phyloP scores from a whole-genome alignment of 1,139 yeast species.

The Yamadazyma membranifaciens region DNA sequence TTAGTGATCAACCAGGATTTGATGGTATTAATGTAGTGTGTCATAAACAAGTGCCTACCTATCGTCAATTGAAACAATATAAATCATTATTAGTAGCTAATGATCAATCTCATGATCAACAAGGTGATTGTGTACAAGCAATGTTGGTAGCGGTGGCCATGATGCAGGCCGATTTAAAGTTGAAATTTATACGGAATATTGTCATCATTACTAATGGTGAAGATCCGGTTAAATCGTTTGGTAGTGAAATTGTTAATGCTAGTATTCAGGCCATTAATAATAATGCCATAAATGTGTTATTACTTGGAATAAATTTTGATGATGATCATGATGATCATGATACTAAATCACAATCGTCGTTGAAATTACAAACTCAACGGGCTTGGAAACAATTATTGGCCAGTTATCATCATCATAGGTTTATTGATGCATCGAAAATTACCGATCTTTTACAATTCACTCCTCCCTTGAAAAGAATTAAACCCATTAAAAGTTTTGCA shows the following conservation, averaged over 20 bases:
- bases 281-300: conserved; percentile 23
- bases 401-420: conserved; percentile 13
- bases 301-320: conserved; percentile 29
- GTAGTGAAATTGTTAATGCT: conserved; percentile 15
- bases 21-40: conserved; percentile 27
- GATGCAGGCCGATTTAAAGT: conserved; percentile 27
- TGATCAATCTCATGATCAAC: conserved; percentile 3
- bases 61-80: conserved; percentile 18
- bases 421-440: conserved; percentile 19
- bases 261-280: conserved; percentile 20
- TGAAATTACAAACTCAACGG: conserved; percentile 10
- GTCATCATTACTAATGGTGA: conserved; percentile 46
- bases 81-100: conserved; percentile 12
- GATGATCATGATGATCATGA: neutral
- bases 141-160: conserved; percentile 29
- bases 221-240: conserved; percentile 13
- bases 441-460: conserved; percentile 12
- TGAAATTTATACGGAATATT: conserved; percentile 37
- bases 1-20: conserved; percentile 18
- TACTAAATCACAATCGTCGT: conserved; percentile 5
- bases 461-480: conserved; percentile 33
- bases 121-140: conserved; percentile 28
- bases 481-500: conserved; percentile 34
- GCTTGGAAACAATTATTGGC: conserved; percentile 18
- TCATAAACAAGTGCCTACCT: conserved; percentile 24